Base-by-base conservation (phyloP, 768 basidiomycete genomes). In the Psilocybe cyanescens region DNA sequence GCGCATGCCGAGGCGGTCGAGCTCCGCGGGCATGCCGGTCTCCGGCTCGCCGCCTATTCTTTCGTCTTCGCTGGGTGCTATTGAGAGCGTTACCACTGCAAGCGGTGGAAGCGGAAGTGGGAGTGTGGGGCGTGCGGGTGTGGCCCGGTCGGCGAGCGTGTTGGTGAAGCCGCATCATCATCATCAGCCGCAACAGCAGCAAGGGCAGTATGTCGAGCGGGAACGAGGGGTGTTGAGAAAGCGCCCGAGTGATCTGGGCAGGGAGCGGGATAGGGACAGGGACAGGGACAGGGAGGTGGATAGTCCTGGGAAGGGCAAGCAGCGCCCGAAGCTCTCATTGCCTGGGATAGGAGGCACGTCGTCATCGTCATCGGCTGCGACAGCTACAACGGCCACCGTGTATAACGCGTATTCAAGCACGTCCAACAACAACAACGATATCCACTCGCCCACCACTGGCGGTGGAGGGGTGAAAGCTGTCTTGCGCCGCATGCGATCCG, bases 401-500 rank as follows among this genome's bases (percentile, higher is more conserved):
- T 46, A 41, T 33, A 31, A 17, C 24, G 17, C 3, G n/a, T 41
- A 60, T 53, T 55, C 47, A 29, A 54, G 45, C 6, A 37, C 11
- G 41, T 46, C 8, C 54, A 39, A 28, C 28, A 9, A 29, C 4
- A 46, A 24, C 16, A 17, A 3, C 39, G 24, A 47, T 14, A 7
- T 31, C 7, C 54, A 45, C 24, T 28, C 33, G 14, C 58, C 30
- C n/a, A 55, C 54, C 19, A 45, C 4, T 7, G 19, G 31, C 8
- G 41, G 49, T 29, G 41, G 47, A 12, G 30, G n/a, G 19, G 28
- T n/a, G 37, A 66, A 62, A 44, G 70, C 73, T 0, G 61, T 75
- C 39, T 65, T 77, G 49, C 69, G 76, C 3, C 68, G 72, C 1
- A 76, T 75, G 12, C 70, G 73, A 17, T 76, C 76, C 3, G 74